phyloP scores from a whole-genome alignment of 495 filamentous ascomycete species.

The Tuber brumale region DNA sequence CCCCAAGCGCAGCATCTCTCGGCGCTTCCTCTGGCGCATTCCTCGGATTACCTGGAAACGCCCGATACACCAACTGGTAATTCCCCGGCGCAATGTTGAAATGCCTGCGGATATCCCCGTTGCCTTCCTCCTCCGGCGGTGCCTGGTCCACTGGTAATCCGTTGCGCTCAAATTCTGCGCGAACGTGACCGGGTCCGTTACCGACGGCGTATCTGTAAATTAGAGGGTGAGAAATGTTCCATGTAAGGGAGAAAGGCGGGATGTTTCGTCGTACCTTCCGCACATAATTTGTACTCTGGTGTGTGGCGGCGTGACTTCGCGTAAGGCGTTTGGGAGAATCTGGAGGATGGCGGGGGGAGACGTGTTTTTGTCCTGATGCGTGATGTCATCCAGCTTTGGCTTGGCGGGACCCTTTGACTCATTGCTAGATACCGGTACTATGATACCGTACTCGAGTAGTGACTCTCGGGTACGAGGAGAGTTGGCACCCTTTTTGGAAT shows the following conservation, averaged over 20 bases:
- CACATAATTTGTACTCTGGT: slow-evolving; percentile 3
- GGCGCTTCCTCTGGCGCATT: slow-evolving; percentile 36
- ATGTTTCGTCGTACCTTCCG: slow-evolving; percentile 13
- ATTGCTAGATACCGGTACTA: background rate
- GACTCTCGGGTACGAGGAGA: background rate
- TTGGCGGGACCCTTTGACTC: background rate
- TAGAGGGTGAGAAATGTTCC: background rate
- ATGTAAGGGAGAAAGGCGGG: background rate
- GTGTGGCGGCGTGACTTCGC: background rate
- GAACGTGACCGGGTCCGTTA: slow-evolving; percentile 57
- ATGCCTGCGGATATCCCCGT: slow-evolving; percentile 58
- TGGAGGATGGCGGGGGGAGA: background rate
- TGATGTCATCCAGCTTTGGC: background rate
- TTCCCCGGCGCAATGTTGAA: slow-evolving; percentile 93
- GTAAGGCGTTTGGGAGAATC: background rate
- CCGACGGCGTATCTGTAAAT: slow-evolving; percentile 33
- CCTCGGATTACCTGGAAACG: slow-evolving; percentile 57
- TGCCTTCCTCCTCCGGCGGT: slow-evolving; percentile 56
- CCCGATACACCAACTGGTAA: slow-evolving; percentile 79
- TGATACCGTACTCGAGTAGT: too few relatives aligned
- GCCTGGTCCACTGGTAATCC: slow-evolving; percentile 72
- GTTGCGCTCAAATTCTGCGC: slow-evolving; percentile 61
- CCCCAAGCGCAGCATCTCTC: slow-evolving; percentile 15
- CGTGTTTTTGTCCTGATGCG: background rate
- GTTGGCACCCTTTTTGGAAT: background rate